phyloP scores from a whole-genome alignment of 2,329 filamentous ascomycete species.

The Apiospora rasikravindrae region DNA sequence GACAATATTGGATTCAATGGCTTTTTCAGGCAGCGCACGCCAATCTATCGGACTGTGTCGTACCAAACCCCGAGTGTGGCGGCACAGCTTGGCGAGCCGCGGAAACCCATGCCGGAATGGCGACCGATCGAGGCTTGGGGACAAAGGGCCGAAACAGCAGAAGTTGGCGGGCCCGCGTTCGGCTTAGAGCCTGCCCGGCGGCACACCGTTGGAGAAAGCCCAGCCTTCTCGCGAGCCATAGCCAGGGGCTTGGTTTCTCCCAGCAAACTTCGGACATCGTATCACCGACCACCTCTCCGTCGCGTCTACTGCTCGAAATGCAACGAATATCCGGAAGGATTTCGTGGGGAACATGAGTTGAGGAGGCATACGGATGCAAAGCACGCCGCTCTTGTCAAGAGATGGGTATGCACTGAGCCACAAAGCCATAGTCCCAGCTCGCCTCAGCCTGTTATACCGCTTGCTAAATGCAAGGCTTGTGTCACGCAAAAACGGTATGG shows the following conservation, averaged over 20 bases:
- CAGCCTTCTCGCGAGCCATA: conserved; percentile 45
- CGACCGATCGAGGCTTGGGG: conserved; percentile 43
- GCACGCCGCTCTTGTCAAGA: conserved; percentile 59
- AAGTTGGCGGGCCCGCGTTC: conserved; percentile 30
- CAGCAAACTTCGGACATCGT: conserved; percentile 48
- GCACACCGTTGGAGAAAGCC: conserved; percentile 54
- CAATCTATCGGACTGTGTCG: conserved; percentile 38
- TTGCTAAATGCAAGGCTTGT: conserved; percentile 62
- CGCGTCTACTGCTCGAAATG: conserved; percentile 81
- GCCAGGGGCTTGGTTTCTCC: conserved; percentile 50
- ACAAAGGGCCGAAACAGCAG: conserved; percentile 32
- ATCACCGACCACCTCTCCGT: conserved; percentile 63
- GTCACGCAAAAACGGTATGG: conserved; percentile 62
- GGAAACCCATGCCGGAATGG: conserved; percentile 46
- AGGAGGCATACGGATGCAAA: conserved; percentile 69
- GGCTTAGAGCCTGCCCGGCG: conserved; percentile 42
- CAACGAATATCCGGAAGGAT: conserved; percentile 82
- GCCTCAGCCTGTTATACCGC: conserved; percentile 56
- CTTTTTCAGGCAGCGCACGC: conserved; percentile 47
- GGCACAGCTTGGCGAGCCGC: conserved; percentile 40
- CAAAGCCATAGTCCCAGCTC: conserved; percentile 42
- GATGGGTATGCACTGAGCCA: conserved; percentile 62
- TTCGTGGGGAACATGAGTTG: conserved; percentile 88
- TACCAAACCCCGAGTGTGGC: conserved; percentile 41
- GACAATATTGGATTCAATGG: conserved; percentile 47